Evolutionary conservation across 2,329 filamentous ascomycete genomes (phyloP).

Genomic region (Talaromyces piceae): DNA sequence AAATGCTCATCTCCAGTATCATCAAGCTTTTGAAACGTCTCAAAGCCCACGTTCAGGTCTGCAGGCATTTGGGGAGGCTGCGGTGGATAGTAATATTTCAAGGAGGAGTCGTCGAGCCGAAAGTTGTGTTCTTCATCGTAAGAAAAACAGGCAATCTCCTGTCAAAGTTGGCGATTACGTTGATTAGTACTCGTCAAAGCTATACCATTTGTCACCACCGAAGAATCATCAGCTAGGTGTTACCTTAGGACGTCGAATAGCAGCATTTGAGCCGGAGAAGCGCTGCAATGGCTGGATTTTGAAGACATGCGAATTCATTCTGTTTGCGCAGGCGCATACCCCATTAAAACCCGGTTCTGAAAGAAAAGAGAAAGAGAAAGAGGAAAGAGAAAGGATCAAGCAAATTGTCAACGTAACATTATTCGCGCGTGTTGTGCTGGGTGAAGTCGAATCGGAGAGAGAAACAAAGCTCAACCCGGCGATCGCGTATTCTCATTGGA

Average conservation of each 20-base stretch:
- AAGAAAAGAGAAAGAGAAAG: background rate
- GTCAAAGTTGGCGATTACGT: constrained; percentile 10
- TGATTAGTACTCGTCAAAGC: background rate
- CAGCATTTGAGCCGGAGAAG: constrained; percentile 60
- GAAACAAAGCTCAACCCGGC: no score
- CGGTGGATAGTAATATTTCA: constrained; percentile 84
- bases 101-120: constrained; percentile 65
- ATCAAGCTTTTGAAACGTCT: constrained; percentile 75
- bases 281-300: constrained; percentile 61
- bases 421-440: no score
- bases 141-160: constrained; percentile 91
- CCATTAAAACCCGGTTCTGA: background rate
- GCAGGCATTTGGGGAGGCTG: constrained; percentile 58
- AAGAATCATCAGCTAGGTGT: constrained; percentile 13
- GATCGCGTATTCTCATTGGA: no score
- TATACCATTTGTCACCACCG: background rate
- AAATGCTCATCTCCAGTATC: constrained; percentile 80
- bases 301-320: constrained; percentile 43
- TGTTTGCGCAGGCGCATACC: background rate
- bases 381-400: background rate
- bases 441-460: no score
- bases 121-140: constrained; percentile 80
- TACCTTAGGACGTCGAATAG: constrained; percentile 69
- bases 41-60: constrained; percentile 73
- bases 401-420: no score